Evolutionary conservation across 2,329 filamentous ascomycete species (phyloP).

Genomic region (Colletotrichum shisoi): DNA sequence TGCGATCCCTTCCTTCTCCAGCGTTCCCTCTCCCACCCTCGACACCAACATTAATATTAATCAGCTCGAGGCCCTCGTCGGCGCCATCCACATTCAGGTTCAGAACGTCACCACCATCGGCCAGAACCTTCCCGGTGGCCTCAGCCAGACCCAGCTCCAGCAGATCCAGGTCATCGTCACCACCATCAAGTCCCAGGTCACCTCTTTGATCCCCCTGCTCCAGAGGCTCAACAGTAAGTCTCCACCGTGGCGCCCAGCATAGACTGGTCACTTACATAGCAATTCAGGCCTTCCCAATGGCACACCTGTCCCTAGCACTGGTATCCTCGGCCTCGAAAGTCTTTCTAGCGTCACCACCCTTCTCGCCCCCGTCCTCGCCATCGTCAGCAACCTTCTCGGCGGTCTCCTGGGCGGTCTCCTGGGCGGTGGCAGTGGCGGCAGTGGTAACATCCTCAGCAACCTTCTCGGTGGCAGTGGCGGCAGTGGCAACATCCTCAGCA

Average conservation of each 20-base stretch:
- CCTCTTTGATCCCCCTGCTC: neutral
- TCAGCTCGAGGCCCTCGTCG: neutral
- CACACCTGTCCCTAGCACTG: neutral
- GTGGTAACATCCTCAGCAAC: neutral
- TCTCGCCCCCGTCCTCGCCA: neutral
- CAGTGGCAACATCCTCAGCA: neutral
- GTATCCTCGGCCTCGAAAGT: neutral
- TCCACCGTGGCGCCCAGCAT: neutral
- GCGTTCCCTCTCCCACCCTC: slow-evolving; percentile 2
- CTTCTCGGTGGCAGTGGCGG: neutral
- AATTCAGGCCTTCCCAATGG: neutral
- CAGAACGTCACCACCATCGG: neutral
- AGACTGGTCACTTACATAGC: neutral
- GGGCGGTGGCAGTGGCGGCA: neutral
- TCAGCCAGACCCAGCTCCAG: neutral
- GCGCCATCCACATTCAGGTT: slow-evolving; percentile 1
- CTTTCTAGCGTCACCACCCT: neutral
- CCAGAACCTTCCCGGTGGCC: neutral
- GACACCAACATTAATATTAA: neutral
- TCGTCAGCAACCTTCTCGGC: neutral
- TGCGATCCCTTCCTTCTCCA: neutral
- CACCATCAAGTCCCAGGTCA: neutral
- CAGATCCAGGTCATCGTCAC: neutral
- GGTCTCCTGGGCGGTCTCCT: neutral
- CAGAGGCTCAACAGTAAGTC: neutral